Base-by-base conservation (phyloP, 345 rosid genomes). In the Salix arbutifolia region DNA sequence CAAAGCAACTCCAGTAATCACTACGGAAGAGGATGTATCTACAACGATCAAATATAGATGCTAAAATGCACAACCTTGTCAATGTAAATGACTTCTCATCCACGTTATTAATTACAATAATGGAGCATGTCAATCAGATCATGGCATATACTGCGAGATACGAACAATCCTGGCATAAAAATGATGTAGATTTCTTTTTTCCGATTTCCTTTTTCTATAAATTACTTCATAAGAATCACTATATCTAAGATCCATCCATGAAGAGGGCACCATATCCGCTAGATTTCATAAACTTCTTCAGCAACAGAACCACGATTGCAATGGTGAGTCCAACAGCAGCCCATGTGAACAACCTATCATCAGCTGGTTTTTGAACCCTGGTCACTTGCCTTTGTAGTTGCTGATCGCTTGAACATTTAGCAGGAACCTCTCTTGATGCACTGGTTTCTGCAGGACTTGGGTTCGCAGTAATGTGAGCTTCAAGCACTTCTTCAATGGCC, bases 291-390 rank as follows among this genome's bases (percentile, higher is more conserved):
- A 91, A 90, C 85, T 96, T 96, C 88, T 92, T 93, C 80, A 95
- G 82, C 78, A 95, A 83, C 77, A 95, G 98, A 83, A 85, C 93
- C 83, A 93, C 60, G 73, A 93, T 95, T 21, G 98, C 98, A 14
- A 96, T 70, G 44, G 97, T 85, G 52, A 96, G 94, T 70, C 97
- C 99, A 58, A 92, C 89, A 0, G 94, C 96, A 12, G 99, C 98
- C 97, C 79, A 87, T 1, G 96, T 91, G 82, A 93, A 90, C 68
- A 95, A 35, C 42, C 91, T 88, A 78, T 95, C 99, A 74, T 91
- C 99, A 23, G 87, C 91, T 26, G 91, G 92, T 80, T 70, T 91
- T 67, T 86, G 94, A 76, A 83, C 85, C 84, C 84, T 83, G 23
- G 69, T 81, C 67, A 31, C 84, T 19, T 79, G 72, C 65, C 40